Percentiles rank a stretch among this genome's conserved stretches.
phyloP scores from a whole-genome alignment of 352 stramenopile species.

The Hyaloperonospora brassicae region DNA sequence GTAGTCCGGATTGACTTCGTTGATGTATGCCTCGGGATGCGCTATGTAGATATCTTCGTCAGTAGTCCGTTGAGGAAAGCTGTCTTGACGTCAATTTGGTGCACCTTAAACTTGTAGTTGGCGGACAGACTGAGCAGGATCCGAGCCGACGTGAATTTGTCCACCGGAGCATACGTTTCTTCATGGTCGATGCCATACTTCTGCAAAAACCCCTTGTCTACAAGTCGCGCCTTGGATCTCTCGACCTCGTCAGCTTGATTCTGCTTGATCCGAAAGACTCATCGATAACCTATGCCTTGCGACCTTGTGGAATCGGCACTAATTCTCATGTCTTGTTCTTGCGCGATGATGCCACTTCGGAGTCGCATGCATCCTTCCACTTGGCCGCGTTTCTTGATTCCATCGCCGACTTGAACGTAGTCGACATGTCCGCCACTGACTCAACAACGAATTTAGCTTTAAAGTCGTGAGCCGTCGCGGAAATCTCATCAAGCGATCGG shows the following conservation, averaged over 20 bases:
- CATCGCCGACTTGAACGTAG: not conserved
- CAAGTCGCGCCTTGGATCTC: slow-evolving; percentile 2
- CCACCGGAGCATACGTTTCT: slow-evolving; percentile 2
- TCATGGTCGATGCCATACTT: slow-evolving; percentile 2
- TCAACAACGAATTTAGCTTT: not conserved
- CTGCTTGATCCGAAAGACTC: slow-evolving; percentile 5
- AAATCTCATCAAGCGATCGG: not conserved
- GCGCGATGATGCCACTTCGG: not conserved
- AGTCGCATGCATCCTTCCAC: not conserved
- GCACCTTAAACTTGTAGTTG: slow-evolving; percentile 1
- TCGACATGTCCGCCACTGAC: not conserved
- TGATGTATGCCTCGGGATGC: not conserved
- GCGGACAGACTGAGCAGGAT: slow-evolving; percentile 4
- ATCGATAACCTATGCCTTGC: not conserved
- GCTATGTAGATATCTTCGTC: not conserved
- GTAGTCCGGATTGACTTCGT: not conserved
- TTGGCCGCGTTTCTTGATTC: not conserved
- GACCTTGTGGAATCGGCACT: not conserved
- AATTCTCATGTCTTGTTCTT: slow-evolving; percentile 1
- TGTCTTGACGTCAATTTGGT: slow-evolving; percentile 8
- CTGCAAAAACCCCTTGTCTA: slow-evolving; percentile 4
- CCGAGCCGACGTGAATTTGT: slow-evolving; percentile 1
- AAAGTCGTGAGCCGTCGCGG: not conserved
- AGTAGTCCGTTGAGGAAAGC: not conserved
- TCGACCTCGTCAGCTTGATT: not conserved